A percentile compares a stretch with the other conserved stretches of the same genome.
Evolutionary conservation across 129 eudicot species (phyloP).

Genomic region (Glebionis coronaria): DNA sequence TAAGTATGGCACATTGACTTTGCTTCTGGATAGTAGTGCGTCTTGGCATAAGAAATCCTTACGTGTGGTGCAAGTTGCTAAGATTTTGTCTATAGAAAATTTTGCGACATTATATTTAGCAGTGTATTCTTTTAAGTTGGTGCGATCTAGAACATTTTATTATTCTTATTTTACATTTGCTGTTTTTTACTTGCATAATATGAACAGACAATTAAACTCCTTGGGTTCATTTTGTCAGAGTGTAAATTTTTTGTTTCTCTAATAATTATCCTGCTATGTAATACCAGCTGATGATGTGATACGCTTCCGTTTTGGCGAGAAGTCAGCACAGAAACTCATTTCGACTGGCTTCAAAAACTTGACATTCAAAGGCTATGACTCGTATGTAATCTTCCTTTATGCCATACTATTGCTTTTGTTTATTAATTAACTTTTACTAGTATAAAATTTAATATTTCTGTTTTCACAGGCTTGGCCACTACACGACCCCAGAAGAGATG

Average conservation of each 20-base stretch:
- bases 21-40: no score
- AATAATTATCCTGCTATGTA: constrained; percentile 4
- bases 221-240: neutral
- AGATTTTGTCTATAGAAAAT: no score
- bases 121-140: neutral
- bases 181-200: no score
- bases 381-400: constrained; percentile 38
- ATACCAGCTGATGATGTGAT: constrained; percentile 88
- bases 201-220: neutral
- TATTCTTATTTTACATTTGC: no score
- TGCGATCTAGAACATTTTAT: no score
- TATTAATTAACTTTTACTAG: neutral
- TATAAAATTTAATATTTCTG: neutral
- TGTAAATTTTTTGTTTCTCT: neutral
- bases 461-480: constrained; percentile 74
- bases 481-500: constrained; percentile 90
- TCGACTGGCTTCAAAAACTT: constrained; percentile 64
- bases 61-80: no score
- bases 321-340: constrained; percentile 54
- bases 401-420: neutral
- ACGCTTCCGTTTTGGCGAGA: constrained; percentile 65
- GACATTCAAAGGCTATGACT: constrained; percentile 65
- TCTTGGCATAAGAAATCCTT: no score
- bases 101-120: no score
- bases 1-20: no score